Base-by-base conservation (phyloP, 2,329 filamentous ascomycete species). In the Diaporthe australafricana region DNA sequence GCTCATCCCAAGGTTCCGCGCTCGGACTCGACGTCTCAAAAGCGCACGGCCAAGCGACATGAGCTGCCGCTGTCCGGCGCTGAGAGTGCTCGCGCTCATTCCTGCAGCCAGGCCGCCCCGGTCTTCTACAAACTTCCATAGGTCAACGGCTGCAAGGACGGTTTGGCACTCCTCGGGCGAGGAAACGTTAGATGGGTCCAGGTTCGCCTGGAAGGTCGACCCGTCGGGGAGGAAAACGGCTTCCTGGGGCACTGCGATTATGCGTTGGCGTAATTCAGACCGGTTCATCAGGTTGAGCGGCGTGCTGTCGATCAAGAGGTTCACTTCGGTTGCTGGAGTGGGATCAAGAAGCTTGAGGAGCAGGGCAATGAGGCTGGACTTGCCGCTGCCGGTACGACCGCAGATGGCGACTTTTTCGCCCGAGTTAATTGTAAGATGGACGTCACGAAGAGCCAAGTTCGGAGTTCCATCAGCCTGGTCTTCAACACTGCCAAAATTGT, bases 191-290 rank as follows among this genome's bases (percentile, higher is more conserved):
- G 78, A 78, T 0, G 85, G 84, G 69, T 87, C 86, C 0, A 87
- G 79, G 69, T 88, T 87, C 12, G 77, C 68, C 35, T 77, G 78
- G 69, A 85, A 80, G 0, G 80, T 82, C 52, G 80, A 83, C 4
- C 80, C 83, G 45, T 83, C 83, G 0, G 84, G 85, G 1, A 89
- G 77, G 77, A 90, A 88, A 3, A 88, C 83, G 0, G 87, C 78
- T 8, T 89, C 88, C 75, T 90, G 87, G 0, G 88, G 86, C 1
- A 89, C 79, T 6, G 86, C 85, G 17, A 88, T 86, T 52, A 90
- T 78, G 1, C 83, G 84, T 47, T 83, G 78, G 6, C 87, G 84
- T 0, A 89, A 79, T 0, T 78, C 77, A 0, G 78, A 27, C 2
- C 87, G 83, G 60, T 85, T 76, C 9, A 89, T 79, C 1, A 71